Base-by-base conservation (phyloP, 495 filamentous ascomycete genomes). In the Tuber calosporum region DNA sequence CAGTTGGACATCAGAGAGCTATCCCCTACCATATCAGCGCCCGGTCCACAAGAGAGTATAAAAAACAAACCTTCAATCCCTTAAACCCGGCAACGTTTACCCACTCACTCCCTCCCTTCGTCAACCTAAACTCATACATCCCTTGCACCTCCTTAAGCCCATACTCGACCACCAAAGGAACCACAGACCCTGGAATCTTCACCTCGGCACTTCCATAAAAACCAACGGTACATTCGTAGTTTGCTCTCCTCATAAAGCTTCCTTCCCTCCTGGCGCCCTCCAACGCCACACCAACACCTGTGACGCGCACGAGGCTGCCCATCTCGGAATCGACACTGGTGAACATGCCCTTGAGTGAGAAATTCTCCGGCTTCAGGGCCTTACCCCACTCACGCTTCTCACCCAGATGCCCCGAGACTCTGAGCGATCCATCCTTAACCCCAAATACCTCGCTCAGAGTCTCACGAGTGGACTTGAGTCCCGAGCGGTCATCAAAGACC, bases 21-120 rank as follows among this genome's bases (percentile, higher is more conserved):
- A 36, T 43, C 30, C 45, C 69, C 40, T 39, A 41, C 15, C 45
- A 66, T 34, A 71, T 72, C 39, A 72, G 66, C 22, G 7, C 53
- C 42, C 26, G 19, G 42, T 30, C 53, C 5, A 13, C n/a, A 43
- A 34, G 0, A 36, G 38, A 15, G 1, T 42, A 42, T n/a, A 9
- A 40, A 26, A 26, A 26, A 66, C 76, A 34, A 43, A 78, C 76
- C 38, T 74, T 78, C 34, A 78, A 72, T n/a, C 76, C 76, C 38
- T 78, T 78, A 17, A 77, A 78, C 41, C 76, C 76, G 34, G 66
- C 67, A 41, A 78, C 69, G 17, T 76, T 76, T 30, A 76, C 69
- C 74, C 74, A 76, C 39, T 73, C 74, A 68, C 38, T 70, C 41
- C 42, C 43, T 26, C 73, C 74, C 66, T 73, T 78, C n/a, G 58